Percentiles rank a stretch among this genome's conserved stretches.
Evolutionary conservation across 345 rosid genomes (phyloP).

Genomic region (Hibiscus syriacus): DNA sequence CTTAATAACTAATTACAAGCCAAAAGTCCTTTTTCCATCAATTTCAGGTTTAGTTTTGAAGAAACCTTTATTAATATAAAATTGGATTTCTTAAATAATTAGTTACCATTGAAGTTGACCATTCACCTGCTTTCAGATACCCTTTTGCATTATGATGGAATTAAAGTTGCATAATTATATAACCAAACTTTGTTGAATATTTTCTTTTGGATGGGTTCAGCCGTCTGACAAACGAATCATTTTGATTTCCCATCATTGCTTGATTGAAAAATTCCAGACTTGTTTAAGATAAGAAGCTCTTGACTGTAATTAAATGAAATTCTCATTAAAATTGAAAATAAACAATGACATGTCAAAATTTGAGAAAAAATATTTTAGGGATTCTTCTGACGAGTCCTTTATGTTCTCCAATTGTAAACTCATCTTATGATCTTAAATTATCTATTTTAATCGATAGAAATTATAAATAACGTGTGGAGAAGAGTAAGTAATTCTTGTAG

Average conservation of each 20-base stretch:
- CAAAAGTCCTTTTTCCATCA: constrained; percentile 60
- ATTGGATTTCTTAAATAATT: constrained; percentile 3
- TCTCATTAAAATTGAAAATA: neutral
- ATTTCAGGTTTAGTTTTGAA: constrained; percentile 20
- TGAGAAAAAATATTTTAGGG: too few species aligned
- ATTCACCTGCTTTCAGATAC: neutral
- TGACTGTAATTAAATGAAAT: neutral
- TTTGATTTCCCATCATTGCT: neutral
- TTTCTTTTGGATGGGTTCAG: neutral
- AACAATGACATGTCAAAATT: neutral
- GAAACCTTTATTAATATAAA: constrained; percentile 16
- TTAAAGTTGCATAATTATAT: neutral
- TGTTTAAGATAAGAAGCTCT: too few species aligned
- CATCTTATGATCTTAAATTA: too few species aligned
- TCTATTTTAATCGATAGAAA: too few species aligned
- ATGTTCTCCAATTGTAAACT: too few species aligned
- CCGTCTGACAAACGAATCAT: neutral
- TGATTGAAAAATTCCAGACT: neutral
- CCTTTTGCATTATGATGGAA: neutral
- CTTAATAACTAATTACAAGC: constrained; percentile 67
- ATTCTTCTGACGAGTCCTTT: too few species aligned
- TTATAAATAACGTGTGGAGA: too few species aligned
- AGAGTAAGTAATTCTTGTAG: too few species aligned
- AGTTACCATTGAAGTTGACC: constrained; percentile 3
- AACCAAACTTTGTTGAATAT: neutral